Conservation (phyloP, 345 rosid genomes). For the Bruguiera parviflora region DNA sequence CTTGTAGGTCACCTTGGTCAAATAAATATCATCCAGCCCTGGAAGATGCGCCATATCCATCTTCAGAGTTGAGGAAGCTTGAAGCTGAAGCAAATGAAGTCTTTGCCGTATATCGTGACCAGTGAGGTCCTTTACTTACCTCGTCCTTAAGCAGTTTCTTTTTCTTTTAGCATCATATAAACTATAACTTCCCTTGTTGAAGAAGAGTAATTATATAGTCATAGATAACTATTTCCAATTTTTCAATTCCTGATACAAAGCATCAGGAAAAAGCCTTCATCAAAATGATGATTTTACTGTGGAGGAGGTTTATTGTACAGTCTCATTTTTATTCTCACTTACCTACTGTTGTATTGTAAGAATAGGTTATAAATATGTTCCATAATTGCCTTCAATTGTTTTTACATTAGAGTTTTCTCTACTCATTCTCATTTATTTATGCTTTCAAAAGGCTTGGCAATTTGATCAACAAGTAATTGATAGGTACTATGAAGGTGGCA, state of each 20-base stretch:
- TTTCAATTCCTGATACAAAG: no score
- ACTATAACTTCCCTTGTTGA: neutral
- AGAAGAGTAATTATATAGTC: neutral
- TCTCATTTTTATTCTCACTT: neutral
- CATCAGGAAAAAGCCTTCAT: neutral
- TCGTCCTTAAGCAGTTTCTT: slow-evolving; percentile 35
- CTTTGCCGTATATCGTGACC: slow-evolving; percentile 91
- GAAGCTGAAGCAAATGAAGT: slow-evolving; percentile 90
- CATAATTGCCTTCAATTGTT: neutral
- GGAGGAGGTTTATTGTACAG: neutral
- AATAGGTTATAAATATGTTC: neutral
- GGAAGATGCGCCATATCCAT: slow-evolving; percentile 80
- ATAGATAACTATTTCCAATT: no score
- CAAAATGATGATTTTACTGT: neutral
- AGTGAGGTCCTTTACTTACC: slow-evolving; percentile 96
- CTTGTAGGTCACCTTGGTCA: slow-evolving; percentile 90
- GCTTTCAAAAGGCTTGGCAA: slow-evolving; percentile 4
- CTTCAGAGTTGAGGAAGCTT: slow-evolving; percentile 72
- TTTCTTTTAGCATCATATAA: neutral
- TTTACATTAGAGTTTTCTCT: neutral
- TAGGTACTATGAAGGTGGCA: slow-evolving; percentile 99
- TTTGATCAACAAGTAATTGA: slow-evolving; percentile 33
- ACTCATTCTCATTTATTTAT: slow-evolving; percentile 7
- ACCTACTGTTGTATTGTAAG: neutral
- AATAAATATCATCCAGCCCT: slow-evolving; percentile 71